A percentile compares a stretch with the other conserved stretches of the same genome.
phyloP scores from a whole-genome alignment of 495 filamentous ascomycete species.

The Oleoguttula mirabilis region DNA sequence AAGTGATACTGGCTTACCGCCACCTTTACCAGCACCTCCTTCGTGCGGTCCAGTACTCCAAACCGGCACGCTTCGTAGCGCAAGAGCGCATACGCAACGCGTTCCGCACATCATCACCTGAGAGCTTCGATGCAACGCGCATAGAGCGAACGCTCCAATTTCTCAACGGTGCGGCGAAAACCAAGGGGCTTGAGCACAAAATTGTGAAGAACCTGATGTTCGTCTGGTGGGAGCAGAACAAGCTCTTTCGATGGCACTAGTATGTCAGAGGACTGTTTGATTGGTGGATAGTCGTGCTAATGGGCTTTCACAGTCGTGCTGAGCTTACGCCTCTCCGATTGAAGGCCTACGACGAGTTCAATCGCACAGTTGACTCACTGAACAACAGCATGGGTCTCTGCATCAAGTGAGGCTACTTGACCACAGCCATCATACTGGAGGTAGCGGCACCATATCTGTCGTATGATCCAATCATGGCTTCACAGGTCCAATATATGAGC shows the following conservation, averaged over 20 bases:
- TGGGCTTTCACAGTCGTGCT: neutral
- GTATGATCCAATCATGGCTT: no score
- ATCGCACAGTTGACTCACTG: constrained; percentile 27
- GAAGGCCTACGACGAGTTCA: constrained; percentile 27
- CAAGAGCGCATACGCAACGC: constrained; percentile 51
- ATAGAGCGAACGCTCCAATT: constrained; percentile 69
- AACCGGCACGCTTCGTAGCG: constrained; percentile 58
- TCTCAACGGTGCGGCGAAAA: constrained; percentile 50
- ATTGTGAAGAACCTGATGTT: constrained; percentile 65
- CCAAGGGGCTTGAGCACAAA: constrained; percentile 62
- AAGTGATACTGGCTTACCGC: constrained; percentile 66
- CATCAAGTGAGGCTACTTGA: constrained; percentile 12
- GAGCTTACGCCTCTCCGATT: constrained; percentile 1
- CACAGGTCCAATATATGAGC: no score
- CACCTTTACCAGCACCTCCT: constrained; percentile 60
- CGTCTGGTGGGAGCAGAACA: constrained; percentile 41
- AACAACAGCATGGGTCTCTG: constrained; percentile 34
- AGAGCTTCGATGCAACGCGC: constrained; percentile 43
- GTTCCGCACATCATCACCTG: constrained; percentile 47
- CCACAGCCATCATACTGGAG: neutral
- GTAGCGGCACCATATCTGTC: no score
- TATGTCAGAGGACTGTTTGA: neutral
- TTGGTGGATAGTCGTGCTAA: neutral
- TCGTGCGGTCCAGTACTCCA: constrained; percentile 67
- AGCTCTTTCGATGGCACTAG: neutral